phyloP scores from a whole-genome alignment of 1,284 basidiomycete genomes.

The Heterobasidion occidentale region DNA sequence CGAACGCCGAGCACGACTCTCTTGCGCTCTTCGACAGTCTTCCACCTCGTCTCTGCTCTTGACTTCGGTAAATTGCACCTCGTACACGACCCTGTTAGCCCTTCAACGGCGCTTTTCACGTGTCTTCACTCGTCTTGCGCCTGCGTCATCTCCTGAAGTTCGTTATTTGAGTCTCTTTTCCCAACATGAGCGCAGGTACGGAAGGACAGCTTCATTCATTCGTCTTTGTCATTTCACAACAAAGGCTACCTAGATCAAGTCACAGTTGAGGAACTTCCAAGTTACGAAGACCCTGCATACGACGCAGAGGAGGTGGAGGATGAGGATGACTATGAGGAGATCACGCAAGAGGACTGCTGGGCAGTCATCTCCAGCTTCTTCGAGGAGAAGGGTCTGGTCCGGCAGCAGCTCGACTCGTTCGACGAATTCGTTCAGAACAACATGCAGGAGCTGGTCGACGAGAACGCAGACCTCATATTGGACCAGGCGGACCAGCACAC shows the following conservation, averaged over 20 bases:
- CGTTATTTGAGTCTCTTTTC: neutral
- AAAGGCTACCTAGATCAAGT: conserved; percentile 11
- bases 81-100: neutral
- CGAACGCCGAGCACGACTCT: neutral
- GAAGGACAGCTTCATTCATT: conserved; percentile 5
- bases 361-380: conserved; percentile 95
- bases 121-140: neutral
- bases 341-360: conserved; percentile 95
- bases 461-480: conserved; percentile 88
- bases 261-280: conserved; percentile 39
- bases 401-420: conserved; percentile 97
- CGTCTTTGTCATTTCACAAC: conserved; percentile 6
- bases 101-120: neutral
- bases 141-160: neutral
- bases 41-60: neutral
- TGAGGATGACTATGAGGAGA: conserved; percentile 64
- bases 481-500: conserved; percentile 97
- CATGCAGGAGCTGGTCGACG: conserved; percentile 99
- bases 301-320: conserved; percentile 51
- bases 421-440: conserved; percentile 99
- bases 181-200: conserved; percentile 9
- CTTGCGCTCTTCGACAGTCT: neutral
- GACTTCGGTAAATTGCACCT: neutral
- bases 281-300: conserved; percentile 51
- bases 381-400: conserved; percentile 93